phyloP scores from a whole-genome alignment of 768 basidiomycete species.

The Inosperma sp. region DNA sequence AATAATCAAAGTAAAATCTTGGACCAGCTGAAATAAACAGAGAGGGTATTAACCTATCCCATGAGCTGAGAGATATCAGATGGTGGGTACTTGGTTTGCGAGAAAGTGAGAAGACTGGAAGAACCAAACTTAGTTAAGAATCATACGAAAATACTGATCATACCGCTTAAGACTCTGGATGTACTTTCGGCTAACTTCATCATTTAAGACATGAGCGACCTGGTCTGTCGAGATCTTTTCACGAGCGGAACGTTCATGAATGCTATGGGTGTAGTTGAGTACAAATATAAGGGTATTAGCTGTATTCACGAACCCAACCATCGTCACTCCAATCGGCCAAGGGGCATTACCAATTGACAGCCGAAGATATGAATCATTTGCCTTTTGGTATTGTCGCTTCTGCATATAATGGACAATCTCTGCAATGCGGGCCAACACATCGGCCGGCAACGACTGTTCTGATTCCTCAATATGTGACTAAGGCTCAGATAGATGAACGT shows the following conservation, averaged over 20 bases:
- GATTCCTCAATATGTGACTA: neutral
- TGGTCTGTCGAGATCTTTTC: slow-evolving; percentile 98
- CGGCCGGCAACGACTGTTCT: slow-evolving; percentile 65
- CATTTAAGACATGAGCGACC: slow-evolving; percentile 97
- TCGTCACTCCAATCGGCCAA: slow-evolving; percentile 99
- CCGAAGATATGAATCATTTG: slow-evolving; percentile 96
- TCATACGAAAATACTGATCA: slow-evolving; percentile 11
- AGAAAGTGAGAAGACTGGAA: slow-evolving; percentile 83
- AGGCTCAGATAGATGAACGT: slow-evolving; percentile 26
- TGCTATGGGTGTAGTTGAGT: slow-evolving; percentile 43
- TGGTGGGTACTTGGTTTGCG: slow-evolving; percentile 94
- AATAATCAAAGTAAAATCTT: no score
- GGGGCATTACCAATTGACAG: slow-evolving; percentile 98
- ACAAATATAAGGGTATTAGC: neutral
- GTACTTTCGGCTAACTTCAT: slow-evolving; percentile 98
- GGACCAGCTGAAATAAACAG: no score
- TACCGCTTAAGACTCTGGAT: slow-evolving; percentile 96
- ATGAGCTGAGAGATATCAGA: slow-evolving; percentile 88
- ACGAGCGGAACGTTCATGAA: slow-evolving; percentile 95
- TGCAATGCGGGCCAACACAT: slow-evolving; percentile 80
- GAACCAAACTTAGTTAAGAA: neutral
- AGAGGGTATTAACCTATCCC: slow-evolving; percentile 68
- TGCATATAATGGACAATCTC: slow-evolving; percentile 98
- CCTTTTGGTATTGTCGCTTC: slow-evolving; percentile 87
- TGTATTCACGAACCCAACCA: slow-evolving; percentile 79